Percentiles rank a stretch among this genome's conserved stretches.
phyloP scores from a whole-genome alignment of 345 rosid species.

The Durio zibethinus region DNA sequence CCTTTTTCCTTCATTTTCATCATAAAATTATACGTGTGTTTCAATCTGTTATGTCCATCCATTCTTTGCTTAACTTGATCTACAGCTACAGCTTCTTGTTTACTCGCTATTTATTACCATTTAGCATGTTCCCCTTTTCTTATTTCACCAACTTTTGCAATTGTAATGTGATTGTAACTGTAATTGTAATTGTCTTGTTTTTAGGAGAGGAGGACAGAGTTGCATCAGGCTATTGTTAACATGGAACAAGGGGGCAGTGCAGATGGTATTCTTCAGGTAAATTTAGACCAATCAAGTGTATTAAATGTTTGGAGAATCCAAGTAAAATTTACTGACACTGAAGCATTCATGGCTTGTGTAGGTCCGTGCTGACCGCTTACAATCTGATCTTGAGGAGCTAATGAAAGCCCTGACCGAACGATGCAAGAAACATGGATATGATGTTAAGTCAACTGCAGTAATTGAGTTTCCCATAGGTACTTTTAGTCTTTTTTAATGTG shows the following conservation, averaged over 20 bases:
- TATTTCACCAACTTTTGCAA: not conserved
- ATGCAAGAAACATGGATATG: conserved; percentile 81
- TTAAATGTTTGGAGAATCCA: conserved; percentile 11
- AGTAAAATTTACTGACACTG: conserved; percentile 1
- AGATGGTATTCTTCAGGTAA: conserved; percentile 96
- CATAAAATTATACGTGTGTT: not conserved
- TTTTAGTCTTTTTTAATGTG: not conserved
- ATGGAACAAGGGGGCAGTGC: conserved; percentile 94
- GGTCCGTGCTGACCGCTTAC: conserved; percentile 97
- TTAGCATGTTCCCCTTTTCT: not conserved
- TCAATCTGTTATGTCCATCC: not conserved
- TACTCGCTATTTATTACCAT: not conserved
- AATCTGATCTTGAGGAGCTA: conserved; percentile 92
- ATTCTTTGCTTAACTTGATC: not conserved
- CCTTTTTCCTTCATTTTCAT: not conserved
- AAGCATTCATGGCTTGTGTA: conserved; percentile 30
- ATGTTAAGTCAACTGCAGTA: conserved; percentile 65
- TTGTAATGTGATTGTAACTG: not conserved
- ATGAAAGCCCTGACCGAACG: conserved; percentile 73
- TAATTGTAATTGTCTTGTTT: conserved; percentile 7
- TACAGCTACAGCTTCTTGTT: not conserved
- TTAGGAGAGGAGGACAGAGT: conserved; percentile 78
- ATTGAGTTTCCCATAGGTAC: conserved; percentile 91
- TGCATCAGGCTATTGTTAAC: conserved; percentile 81
- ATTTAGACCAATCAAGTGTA: conserved; percentile 14